Evolutionary conservation across 257 asterid genomes (phyloP).

Genomic region (Petunia secreta): DNA sequence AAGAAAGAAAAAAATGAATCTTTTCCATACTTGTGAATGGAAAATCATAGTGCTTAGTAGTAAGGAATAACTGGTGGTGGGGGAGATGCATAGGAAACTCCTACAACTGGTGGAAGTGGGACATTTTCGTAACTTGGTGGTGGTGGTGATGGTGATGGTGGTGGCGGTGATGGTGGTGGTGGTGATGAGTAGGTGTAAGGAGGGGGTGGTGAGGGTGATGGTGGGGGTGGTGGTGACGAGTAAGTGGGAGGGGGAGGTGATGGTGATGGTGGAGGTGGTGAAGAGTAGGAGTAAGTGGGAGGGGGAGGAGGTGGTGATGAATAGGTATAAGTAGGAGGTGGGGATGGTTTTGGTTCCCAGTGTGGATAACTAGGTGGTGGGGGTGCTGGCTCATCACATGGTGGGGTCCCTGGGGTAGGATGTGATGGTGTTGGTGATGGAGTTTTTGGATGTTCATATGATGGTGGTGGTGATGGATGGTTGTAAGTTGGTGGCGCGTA

Average conservation of each 20-base stretch:
- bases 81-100: conserved; percentile 51
- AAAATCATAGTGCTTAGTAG: conserved; percentile 31
- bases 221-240: conserved; percentile 39
- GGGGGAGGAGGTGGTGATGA: conserved; percentile 31
- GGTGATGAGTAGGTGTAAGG: conserved; percentile 33
- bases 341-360: conserved; percentile 33
- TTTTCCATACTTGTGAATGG: conserved; percentile 5
- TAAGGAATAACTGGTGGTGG: conserved; percentile 53
- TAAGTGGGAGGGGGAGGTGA: conserved; percentile 41
- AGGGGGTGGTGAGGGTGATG: conserved; percentile 37
- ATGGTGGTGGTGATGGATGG: conserved; percentile 34
- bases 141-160: conserved; percentile 48
- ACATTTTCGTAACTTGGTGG: conserved; percentile 8
- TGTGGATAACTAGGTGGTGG: conserved; percentile 41
- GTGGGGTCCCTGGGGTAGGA: conserved; percentile 40
- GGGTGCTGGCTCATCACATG: conserved; percentile 25
- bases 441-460: neutral
- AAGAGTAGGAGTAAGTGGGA: conserved; percentile 35
- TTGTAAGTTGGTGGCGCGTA: conserved; percentile 30
- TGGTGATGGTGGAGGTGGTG: conserved; percentile 33
- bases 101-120: conserved; percentile 38
- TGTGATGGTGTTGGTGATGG: conserved; percentile 38
- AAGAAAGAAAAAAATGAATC: conserved; percentile 14
- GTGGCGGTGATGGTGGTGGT: conserved; percentile 41
- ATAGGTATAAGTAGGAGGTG: conserved; percentile 26